Evolutionary conservation across 345 rosid genomes (phyloP), one percentile per base, ranked within the genome.

Genomic region (Dipteronia sinensis): DNA sequence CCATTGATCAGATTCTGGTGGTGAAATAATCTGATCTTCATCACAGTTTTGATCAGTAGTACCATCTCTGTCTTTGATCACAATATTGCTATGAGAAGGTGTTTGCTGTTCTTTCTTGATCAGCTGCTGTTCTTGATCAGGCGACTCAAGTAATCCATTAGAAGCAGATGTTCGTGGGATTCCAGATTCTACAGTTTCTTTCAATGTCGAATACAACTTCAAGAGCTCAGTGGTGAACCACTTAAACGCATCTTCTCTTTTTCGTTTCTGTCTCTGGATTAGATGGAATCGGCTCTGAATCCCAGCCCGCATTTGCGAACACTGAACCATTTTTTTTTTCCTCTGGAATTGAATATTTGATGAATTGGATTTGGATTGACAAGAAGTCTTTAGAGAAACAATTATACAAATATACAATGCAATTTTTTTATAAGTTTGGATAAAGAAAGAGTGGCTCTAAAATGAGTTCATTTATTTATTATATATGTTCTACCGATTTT

Each of bases 201-300:
- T 91, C 70, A 90, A 82, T 5, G 90, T 88, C 25, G 90, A 88
- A 61, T 91, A 91, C 96, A 93, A 90, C 75, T 92, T 90, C 77
- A 90, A 65, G 23, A 90, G 87, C 67, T 90, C 93, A 67, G 82
- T 86, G 86, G 87, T 91, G 88, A 81, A 91, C 22, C 1, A 27
- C 27, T 27, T 27, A 1, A 91, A 88, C 8, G 92, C 92, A 27
- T 88, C 93, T 91, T 88, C 90, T 72, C 6, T 42, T 42, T 42
- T 42, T 42, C 1, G 6, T 42, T 7, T 70, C 77, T 51, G 40
- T n/a, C 29, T 67, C 77, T 16, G 49, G 59, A 27, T 27, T 27
- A 0, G 27, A 27, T 27, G 27, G 27, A 27, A 27, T 27, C 34
- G 34, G 34, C 4, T 29, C 34, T 29, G 34, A 29, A 29, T 4